Base-by-base conservation (phyloP, 2,329 filamentous ascomycete genomes). In the Ilyonectria destructans region DNA sequence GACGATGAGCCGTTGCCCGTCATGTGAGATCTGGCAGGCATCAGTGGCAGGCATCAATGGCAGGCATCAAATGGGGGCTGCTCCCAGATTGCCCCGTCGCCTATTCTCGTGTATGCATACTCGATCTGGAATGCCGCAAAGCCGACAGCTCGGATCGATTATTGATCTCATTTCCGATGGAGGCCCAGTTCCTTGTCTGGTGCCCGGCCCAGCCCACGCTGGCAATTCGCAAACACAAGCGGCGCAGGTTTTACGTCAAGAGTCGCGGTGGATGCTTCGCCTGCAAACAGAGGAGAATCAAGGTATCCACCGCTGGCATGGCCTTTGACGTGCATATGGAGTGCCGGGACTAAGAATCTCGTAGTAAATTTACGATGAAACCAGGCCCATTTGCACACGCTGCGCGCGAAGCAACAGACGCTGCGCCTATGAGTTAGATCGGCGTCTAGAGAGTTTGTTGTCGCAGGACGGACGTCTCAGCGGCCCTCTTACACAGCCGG, bases 361-460 rank as follows among this genome's bases (percentile, higher is more conserved):
- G 35, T 12, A 66, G 63, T 57, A n/a, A n/a, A n/a, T n/a, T n/a
- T n/a, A 58, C 45, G 63, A 61, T 29, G 58, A 61, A 46, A 23
- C 17, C 6, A 49, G 7, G 10, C 48, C 51, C n/a, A 26, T 12
- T 19, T 60, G 62, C 45, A 45, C 15, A n/a, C 37, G 48, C 4
- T 58, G 62, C 55, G 4, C 21, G 9, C 29, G 19, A 48, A n/a
- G 13, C n/a, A 17, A 35, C 17, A 17, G 12, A 7, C 31, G 19
- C 17, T 64, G 62, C 48, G 15, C 37, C 19, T 64, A 64, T 29
- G 49, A 23, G 55, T 15, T 35, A 12, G 40, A 43, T 15, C n/a
- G 37, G 26, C 59, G 29, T 1, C 33, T 12, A 43, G 40, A 43
- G 40, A 5, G 40, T 43, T 15, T 8, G 15, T n/a, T 15, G 23